These are phyloP conservation scores for Spiromastix sp. DNA, from an alignment of 2,329 filamentous ascomycete species.

Conservation along the genomic window DNA sequence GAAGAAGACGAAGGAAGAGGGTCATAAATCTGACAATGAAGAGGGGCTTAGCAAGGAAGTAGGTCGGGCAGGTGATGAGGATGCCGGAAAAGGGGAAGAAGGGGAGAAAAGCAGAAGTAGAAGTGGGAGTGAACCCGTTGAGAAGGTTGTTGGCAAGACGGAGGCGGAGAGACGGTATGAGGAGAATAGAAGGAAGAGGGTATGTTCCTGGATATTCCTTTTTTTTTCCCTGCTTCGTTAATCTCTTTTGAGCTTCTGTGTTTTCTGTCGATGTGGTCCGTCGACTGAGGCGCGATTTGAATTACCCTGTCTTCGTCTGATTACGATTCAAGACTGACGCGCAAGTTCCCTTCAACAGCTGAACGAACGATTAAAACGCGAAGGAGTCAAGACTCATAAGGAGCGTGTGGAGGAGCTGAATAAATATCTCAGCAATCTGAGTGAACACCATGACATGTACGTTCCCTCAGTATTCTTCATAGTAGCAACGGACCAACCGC, in stretches of 20 bases:
- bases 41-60: conserved; percentile 18
- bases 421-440: conserved; percentile 79
- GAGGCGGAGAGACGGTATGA: conserved; percentile 74
- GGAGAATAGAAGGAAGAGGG: conserved; percentile 70
- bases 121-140: conserved; percentile 16
- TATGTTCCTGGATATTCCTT: conserved; percentile 34
- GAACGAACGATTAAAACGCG: conserved; percentile 67
- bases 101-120: conserved; percentile 4
- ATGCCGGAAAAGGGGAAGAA: conserved; percentile 12
- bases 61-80: conserved; percentile 10
- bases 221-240: conserved; percentile 1
- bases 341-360: conserved; percentile 42
- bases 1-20: conserved; percentile 30
- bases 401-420: conserved; percentile 94
- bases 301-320: too few relatives aligned
- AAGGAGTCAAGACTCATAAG: conserved; percentile 92
- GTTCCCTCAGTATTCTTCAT: conserved; percentile 13
- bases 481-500: too few relatives aligned
- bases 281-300: too few relatives aligned
- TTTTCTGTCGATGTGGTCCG: neutral
- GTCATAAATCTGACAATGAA: conserved; percentile 13
- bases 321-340: too few relatives aligned
- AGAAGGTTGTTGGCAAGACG: conserved; percentile 52
- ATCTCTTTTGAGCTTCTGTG: neutral
- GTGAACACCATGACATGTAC: conserved; percentile 95